Evolutionary conservation across 345 rosid genomes (phyloP).

Genomic region (Pugionium dolabratum): DNA sequence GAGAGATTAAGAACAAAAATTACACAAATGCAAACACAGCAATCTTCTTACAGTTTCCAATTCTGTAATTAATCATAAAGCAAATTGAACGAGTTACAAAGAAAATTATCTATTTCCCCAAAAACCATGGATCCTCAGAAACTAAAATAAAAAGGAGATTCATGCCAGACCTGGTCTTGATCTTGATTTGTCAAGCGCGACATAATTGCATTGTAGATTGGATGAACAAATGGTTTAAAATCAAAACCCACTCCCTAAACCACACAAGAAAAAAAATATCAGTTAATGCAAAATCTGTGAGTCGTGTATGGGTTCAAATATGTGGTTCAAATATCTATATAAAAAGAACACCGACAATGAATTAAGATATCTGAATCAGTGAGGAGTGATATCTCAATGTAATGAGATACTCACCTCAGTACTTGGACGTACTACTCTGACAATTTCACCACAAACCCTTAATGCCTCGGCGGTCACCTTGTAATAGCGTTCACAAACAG

Average conservation of each 20-base stretch:
- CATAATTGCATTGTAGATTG: slow-evolving; percentile 87
- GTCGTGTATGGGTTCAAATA: slow-evolving; percentile 6
- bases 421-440: slow-evolving; percentile 84
- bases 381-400: slow-evolving; percentile 15
- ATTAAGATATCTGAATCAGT: slow-evolving; percentile 18
- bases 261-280: slow-evolving; percentile 31
- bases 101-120: background rate
- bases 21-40: background rate
- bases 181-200: slow-evolving; percentile 98
- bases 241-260: slow-evolving; percentile 70
- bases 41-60: slow-evolving; percentile 4
- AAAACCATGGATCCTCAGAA: slow-evolving; percentile 14
- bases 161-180: slow-evolving; percentile 79
- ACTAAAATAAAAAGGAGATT: slow-evolving; percentile 9
- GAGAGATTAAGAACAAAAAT: slow-evolving; percentile 17
- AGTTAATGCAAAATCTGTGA: background rate
- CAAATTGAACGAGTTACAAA: background rate
- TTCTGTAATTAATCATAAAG: slow-evolving; percentile 1
- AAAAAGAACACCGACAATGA: slow-evolving; percentile 6
- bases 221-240: slow-evolving; percentile 84
- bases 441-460: slow-evolving; percentile 97
- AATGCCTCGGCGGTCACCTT: slow-evolving; percentile 99
- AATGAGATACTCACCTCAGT: slow-evolving; percentile 56
- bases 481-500: slow-evolving; percentile 98
- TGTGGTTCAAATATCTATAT: background rate